phyloP scores from a whole-genome alignment of 768 basidiomycete genomes.

The Pulveroboletus sp. region DNA sequence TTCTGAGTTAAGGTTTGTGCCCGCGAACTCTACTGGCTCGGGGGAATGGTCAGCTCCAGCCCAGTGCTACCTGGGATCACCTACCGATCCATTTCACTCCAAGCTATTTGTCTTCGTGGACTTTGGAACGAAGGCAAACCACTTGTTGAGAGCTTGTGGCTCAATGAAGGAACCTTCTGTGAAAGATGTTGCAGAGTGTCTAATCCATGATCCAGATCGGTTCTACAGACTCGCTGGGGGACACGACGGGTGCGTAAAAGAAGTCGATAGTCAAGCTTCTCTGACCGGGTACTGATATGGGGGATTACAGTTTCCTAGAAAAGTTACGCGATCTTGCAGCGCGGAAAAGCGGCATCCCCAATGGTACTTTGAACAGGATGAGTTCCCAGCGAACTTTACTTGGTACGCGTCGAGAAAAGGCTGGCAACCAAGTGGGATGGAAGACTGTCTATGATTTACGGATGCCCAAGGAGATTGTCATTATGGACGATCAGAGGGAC shows the following conservation, averaged over 20 bases:
- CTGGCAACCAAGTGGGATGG: neutral
- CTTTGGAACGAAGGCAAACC: constrained; percentile 72
- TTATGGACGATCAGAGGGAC: neutral
- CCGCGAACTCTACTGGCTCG: neutral
- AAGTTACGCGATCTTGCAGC: neutral
- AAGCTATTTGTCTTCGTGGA: constrained; percentile 81
- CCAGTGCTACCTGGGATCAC: neutral
- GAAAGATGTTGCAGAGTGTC: constrained; percentile 64
- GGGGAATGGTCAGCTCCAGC: neutral
- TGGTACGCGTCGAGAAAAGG: neutral
- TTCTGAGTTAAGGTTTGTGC: neutral
- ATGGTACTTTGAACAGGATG: neutral
- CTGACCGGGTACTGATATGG: neutral
- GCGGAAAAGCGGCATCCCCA: neutral
- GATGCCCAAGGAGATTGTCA: neutral
- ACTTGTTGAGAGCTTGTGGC: constrained; percentile 78
- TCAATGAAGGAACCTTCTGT: constrained; percentile 77
- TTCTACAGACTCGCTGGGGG: constrained; percentile 69
- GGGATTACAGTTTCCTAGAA: neutral
- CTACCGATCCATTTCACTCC: constrained; percentile 51
- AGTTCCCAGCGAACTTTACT: neutral
- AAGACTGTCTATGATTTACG: neutral
- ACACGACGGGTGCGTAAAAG: constrained; percentile 48
- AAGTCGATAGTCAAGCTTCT: neutral
- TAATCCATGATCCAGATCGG: constrained; percentile 57